These are phyloP conservation scores for Didymella exigua DNA, from an alignment of 2,329 filamentous ascomycete genomes.

Conservation along the genomic window DNA sequence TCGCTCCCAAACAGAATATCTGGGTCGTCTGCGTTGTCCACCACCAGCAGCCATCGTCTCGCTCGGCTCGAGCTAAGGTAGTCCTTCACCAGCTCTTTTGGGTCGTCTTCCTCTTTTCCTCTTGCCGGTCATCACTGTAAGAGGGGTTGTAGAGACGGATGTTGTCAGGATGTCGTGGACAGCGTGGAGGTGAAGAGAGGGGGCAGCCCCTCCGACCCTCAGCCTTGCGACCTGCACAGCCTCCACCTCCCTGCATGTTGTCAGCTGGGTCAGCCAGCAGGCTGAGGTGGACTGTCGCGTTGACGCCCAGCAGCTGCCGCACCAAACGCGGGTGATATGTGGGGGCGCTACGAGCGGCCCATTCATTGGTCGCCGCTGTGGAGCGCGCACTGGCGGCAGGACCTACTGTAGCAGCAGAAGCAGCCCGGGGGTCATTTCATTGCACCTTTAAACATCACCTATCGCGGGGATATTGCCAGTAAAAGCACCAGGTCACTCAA, in stretches of 20 bases:
- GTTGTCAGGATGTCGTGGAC: slow-evolving; percentile 4
- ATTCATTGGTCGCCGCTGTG: neutral
- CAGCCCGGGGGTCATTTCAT: no score
- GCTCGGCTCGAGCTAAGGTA: slow-evolving; percentile 22
- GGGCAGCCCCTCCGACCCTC: neutral
- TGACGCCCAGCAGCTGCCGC: neutral
- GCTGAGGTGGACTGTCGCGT: neutral
- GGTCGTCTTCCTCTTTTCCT: slow-evolving; percentile 11
- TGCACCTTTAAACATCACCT: no score
- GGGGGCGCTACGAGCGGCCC: neutral
- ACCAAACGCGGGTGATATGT: neutral
- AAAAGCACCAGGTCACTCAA: no score
- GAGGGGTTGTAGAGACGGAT: no score
- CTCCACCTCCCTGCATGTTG: slow-evolving; percentile 27
- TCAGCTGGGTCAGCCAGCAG: neutral
- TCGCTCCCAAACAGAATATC: slow-evolving; percentile 18
- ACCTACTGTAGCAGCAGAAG: no score
- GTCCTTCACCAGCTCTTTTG: slow-evolving; percentile 28
- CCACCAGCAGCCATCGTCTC: neutral
- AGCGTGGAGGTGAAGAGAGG: neutral
- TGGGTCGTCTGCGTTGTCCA: neutral
- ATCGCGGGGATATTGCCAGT: no score
- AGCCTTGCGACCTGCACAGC: slow-evolving; percentile 35
- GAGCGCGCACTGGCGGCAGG: no score
- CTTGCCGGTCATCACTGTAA: no score